Percentiles rank a stretch among this genome's conserved stretches.
These are phyloP conservation scores for Middelhovenomyces tepae DNA, from an alignment of 805 yeast species.

Conservation along the genomic window DNA sequence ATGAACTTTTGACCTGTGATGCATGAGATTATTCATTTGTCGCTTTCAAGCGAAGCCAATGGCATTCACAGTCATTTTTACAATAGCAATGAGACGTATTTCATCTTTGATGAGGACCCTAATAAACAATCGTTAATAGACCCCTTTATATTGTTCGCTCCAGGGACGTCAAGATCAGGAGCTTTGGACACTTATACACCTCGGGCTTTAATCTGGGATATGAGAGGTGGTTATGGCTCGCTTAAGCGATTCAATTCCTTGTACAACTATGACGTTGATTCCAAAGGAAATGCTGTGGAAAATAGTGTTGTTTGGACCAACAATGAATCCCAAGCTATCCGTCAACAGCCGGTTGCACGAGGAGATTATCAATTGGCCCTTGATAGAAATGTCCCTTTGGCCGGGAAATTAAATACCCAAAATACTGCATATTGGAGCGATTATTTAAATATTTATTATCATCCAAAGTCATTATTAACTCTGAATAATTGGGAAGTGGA, in stretches of 20 bases:
- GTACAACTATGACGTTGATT: slow-evolving; percentile 5
- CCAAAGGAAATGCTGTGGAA: slow-evolving; percentile 4
- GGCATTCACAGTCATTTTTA: slow-evolving; percentile 73
- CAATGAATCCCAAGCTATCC: slow-evolving; percentile 15
- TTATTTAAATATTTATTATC: slow-evolving; percentile 56
- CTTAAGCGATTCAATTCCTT: slow-evolving; percentile 25
- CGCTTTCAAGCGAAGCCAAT: slow-evolving; percentile 65
- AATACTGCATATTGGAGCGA: slow-evolving; percentile 72
- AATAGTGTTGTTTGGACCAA: slow-evolving; percentile 6
- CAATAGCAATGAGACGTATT: slow-evolving; percentile 66
- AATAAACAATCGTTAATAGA: slow-evolving; percentile 27
- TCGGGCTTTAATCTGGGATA: slow-evolving; percentile 73
- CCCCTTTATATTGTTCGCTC: slow-evolving; percentile 40
- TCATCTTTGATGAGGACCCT: slow-evolving; percentile 38
- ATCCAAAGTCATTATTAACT: slow-evolving; percentile 49
- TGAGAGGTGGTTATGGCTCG: slow-evolving; percentile 67
- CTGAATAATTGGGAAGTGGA: slow-evolving; percentile 54
- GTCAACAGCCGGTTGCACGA: slow-evolving; percentile 34
- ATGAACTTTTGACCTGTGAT: slow-evolving; percentile 31
- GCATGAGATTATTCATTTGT: slow-evolving; percentile 68
- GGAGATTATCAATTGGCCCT: slow-evolving; percentile 57
- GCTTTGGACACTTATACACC: slow-evolving; percentile 65
- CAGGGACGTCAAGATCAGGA: slow-evolving; percentile 31
- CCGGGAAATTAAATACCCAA: slow-evolving; percentile 30
- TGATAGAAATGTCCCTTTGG: slow-evolving; percentile 30